Evolutionary conservation across 2,329 filamentous ascomycete genomes (phyloP).

Genomic region (Cladophialophora immunda): DNA sequence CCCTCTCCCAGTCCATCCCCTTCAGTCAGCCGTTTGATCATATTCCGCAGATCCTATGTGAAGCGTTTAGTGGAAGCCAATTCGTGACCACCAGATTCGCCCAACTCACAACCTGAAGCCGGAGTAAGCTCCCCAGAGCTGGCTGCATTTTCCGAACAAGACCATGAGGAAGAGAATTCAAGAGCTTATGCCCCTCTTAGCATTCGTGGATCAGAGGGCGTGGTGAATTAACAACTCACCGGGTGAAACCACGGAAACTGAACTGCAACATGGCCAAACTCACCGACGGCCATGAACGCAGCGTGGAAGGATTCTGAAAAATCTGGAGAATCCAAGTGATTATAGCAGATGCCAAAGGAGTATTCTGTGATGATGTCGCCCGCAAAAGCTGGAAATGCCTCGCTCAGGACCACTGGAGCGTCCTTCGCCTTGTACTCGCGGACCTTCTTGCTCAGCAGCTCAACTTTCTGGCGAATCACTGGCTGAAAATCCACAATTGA

Average conservation of each 20-base stretch:
- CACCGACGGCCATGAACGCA: conserved; percentile 29
- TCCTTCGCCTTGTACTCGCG: conserved; percentile 8
- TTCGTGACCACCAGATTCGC: neutral
- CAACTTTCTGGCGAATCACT: conserved; percentile 44
- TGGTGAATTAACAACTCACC: neutral
- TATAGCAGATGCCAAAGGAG: conserved; percentile 29
- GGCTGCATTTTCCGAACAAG: conserved; percentile 12
- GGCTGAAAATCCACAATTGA: conserved; percentile 49
- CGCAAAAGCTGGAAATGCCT: conserved; percentile 50
- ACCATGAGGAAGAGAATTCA: conserved; percentile 11
- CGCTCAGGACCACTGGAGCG: conserved; percentile 3
- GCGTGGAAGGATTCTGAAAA: conserved; percentile 35
- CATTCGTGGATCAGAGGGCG: neutral
- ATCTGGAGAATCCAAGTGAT: conserved; percentile 21
- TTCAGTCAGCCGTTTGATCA: conserved; percentile 33
- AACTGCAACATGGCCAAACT: conserved; percentile 27
- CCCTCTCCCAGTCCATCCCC: conserved; percentile 15
- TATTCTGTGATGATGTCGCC: conserved; percentile 58
- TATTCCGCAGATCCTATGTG: conserved; percentile 35
- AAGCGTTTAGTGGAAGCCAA: neutral
- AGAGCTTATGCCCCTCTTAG: conserved; percentile 3
- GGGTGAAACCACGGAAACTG: conserved; percentile 31
- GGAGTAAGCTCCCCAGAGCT: conserved; percentile 6
- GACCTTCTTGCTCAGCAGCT: conserved; percentile 14
- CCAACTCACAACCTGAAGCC: conserved; percentile 2